Evolutionary conservation across 169 alveolate species (phyloP).

Genomic region (Pseudocohnilembus persalinus): DNA sequence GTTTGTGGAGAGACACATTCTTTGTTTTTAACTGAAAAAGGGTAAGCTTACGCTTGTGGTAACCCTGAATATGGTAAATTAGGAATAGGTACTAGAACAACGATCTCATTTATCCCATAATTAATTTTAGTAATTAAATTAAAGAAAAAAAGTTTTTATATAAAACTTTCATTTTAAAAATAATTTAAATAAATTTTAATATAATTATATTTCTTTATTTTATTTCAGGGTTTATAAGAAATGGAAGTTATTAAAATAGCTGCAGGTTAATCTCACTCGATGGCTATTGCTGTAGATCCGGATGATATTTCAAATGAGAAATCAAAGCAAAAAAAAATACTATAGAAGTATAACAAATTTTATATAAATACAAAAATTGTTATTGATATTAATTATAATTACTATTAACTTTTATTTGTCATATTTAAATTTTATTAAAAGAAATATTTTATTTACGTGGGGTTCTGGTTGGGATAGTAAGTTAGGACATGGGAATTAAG

Average conservation of each 20-base stretch:
- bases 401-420: background rate
- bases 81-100: conserved; percentile 59
- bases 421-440: no score
- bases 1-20: conserved; percentile 74
- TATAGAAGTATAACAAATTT: conserved; percentile 17
- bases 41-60: conserved; percentile 69
- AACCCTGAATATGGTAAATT: conserved; percentile 67
- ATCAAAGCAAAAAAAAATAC: conserved; percentile 13
- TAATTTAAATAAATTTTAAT: no score
- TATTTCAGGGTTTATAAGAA: background rate
- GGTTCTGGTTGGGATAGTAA: conserved; percentile 80
- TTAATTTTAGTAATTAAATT: conserved; percentile 15
- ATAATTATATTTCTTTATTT: no score
- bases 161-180: no score
- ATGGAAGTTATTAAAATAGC: conserved; percentile 24
- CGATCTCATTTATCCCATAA: conserved; percentile 16
- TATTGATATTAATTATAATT: background rate
- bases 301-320: conserved; percentile 21
- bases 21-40: conserved; percentile 62
- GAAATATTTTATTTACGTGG: conserved; percentile 71
- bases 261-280: conserved; percentile 27
- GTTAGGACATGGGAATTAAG: conserved; percentile 64
- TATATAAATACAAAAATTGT: background rate
- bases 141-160: no score
- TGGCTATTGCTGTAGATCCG: conserved; percentile 35